Evolutionary conservation across 1,139 yeast species (phyloP).

Genomic region (Kluyveromyces sp.): DNA sequence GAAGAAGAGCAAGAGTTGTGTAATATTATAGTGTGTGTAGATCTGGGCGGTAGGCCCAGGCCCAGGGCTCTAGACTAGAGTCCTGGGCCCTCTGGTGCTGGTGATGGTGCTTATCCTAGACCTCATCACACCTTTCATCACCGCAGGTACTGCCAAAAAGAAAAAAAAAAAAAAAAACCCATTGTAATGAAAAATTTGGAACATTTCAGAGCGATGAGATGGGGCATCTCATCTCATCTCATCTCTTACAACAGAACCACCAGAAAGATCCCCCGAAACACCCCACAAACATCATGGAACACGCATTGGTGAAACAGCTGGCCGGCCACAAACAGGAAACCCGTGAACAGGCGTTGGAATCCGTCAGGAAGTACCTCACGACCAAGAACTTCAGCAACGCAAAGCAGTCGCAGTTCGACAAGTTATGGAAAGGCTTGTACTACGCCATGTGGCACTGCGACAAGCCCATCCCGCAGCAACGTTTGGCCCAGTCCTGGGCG

Average conservation of each 20-base stretch:
- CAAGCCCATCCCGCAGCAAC: slow-evolving; percentile 84
- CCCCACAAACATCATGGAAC: not conserved
- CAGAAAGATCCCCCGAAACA: no score
- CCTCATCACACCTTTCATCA: not conserved
- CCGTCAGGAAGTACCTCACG: slow-evolving; percentile 53
- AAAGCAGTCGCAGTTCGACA: slow-evolving; percentile 55
- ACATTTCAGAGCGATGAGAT: not conserved
- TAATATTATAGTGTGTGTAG: slow-evolving; percentile 3
- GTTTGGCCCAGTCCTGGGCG: slow-evolving; percentile 71
- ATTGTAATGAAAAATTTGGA: no score
- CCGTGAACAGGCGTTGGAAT: slow-evolving; percentile 68
- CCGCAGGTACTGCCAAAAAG: not conserved
- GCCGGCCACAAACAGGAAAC: slow-evolving; percentile 53
- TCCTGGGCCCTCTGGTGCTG: not conserved
- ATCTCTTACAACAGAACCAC: not conserved
- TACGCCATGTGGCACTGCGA: slow-evolving; percentile 96
- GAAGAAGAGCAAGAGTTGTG: slow-evolving; percentile 1
- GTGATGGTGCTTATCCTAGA: no score
- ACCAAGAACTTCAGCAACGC: slow-evolving; percentile 33
- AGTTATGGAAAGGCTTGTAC: slow-evolving; percentile 90
- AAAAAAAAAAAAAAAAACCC: not conserved
- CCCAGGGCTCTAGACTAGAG: no score
- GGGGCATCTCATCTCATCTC: not conserved
- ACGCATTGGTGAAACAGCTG: slow-evolving; percentile 61
- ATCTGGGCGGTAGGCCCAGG: no score